Evolutionary conservation across 768 basidiomycete species (phyloP), one percentile per base, ranked within the genome.

Genomic region (Chalciporus sphaerocephalus): DNA sequence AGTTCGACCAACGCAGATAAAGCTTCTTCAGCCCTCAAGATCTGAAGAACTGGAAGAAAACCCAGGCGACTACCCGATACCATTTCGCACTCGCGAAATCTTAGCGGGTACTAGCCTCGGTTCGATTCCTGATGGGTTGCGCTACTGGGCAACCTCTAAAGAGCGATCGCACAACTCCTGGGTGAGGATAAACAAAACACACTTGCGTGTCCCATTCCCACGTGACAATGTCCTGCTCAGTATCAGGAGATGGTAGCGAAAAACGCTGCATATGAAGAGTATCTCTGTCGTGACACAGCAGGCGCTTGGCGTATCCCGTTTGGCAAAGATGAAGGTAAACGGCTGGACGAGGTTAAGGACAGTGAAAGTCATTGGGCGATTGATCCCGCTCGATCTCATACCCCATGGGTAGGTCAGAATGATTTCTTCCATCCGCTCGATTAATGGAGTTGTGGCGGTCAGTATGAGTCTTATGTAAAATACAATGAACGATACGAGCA

Each of bases 21-120:
- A n/a, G n/a, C 10, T 12, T 27, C 10, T 27, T 27, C 10, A 4
- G 11, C 27, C 27, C 4, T 32, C 30, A 5, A 8, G n/a, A 5
- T 32, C 47, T 16, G 6, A 32, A 44, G 27, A 7, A 10, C 5
- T 11, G 27, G 33, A 38, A 20, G 38, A 46, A 32, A 41, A 51
- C 15, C 57, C 59, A 42, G 49, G 60, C 12, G 48, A 46, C 35
- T 56, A 56, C 24, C 48, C 50, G 33, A 28, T 58, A 38, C 56
- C 57, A 41, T 55, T 55, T 46, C 4, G 24, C 8, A 2, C 21
- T 17, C 1, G 0, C 16, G 40, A 9, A 4, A 38, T 52, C 32
- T 24, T 41, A 41, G 38, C 45, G 46, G 59, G 53, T 18, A 50
- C 50, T 33, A 48, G 60, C 21, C 48, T 60, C 33, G 60, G 59